Evolutionary conservation across 768 basidiomycete genomes (phyloP), one percentile per base, ranked within the genome.

Genomic region (Hydnomerulius pinastri): DNA sequence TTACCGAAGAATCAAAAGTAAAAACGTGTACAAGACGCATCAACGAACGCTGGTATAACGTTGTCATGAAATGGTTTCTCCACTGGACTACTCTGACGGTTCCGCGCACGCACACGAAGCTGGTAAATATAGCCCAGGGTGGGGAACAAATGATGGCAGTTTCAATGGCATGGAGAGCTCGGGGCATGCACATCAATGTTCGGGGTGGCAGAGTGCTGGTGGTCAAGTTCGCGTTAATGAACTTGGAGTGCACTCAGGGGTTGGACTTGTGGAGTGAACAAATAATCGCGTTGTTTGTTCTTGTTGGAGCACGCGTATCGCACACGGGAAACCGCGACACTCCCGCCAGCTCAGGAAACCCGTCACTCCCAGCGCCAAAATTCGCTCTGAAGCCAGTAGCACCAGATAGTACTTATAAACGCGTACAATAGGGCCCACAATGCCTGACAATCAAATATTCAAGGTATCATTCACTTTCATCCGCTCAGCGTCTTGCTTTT

Each of bases 381-480:
- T 40, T 38, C 44, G 25, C 50, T 50, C 33, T 30, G 35, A 32
- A 43, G 36, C 48, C 39, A 44, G 36, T 35, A 21, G n/a, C 37
- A 43, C 30, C 48, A 23, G 24, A 20, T 46, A 40, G 15, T 35
- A 43, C 50, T 48, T 51, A 23, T 40, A 50, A 32, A 44, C 59
- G 46, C 46, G 45, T 50, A 45, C 38, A 45, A n/a, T 25, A 17
- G n/a, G n/a, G 15, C 50, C 24, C 17, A 55, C 56, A 24, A 91
- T 91, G 90, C 87, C 90, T 18, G 89, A 91, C 59, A 78, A 80
- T 43, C 88, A 90, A 67, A 92, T 93, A 66, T 93, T 92, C 79
- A 93, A 93, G 84, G 90, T 85, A 56, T n/a, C 20, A 24, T 33
- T 12, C 37, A 3, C 23, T 52, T 38, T 20, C 29, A 30, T 13